phyloP scores from a whole-genome alignment of 441 rosid genomes.

The Gossypium gossypioides region DNA sequence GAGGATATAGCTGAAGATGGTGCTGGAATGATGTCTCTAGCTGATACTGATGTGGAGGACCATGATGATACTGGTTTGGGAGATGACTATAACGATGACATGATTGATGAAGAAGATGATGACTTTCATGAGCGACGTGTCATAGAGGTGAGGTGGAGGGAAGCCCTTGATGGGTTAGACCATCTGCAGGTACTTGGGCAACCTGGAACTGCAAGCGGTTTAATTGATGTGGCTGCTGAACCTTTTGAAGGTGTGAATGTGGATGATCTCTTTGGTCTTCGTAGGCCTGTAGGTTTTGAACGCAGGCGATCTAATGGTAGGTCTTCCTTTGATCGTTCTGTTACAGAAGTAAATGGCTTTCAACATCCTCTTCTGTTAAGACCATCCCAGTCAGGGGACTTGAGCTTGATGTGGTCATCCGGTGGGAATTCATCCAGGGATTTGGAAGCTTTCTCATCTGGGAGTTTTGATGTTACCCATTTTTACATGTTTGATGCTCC shows the following conservation, averaged over 20 bases:
- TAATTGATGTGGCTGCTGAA: constrained; percentile 85
- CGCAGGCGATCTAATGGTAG: constrained; percentile 75
- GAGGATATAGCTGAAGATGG: constrained; percentile 94
- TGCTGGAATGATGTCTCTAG: constrained; percentile 86
- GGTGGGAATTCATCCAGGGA: constrained; percentile 68
- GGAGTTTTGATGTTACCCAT: constrained; percentile 70
- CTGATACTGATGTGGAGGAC: constrained; percentile 92
- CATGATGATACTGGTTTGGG: constrained; percentile 87
- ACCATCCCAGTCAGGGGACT: constrained; percentile 66
- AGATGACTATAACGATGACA: constrained; percentile 86
- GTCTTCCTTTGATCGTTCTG: constrained; percentile 66
- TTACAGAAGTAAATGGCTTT: constrained; percentile 71
- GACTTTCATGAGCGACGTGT: constrained; percentile 86
- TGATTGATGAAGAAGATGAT: constrained; percentile 95
- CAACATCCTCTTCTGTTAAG: constrained; percentile 90
- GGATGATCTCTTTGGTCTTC: constrained; percentile 87
- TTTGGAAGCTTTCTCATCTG: constrained; percentile 61
- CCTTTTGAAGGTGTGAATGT: constrained; percentile 96
- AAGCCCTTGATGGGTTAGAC: constrained; percentile 88
- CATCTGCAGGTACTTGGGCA: constrained; percentile 84
- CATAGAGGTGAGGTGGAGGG: constrained; percentile 94
- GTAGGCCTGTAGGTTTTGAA: constrained; percentile 83
- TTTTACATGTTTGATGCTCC: constrained; percentile 95
- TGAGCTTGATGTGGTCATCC: constrained; percentile 54
- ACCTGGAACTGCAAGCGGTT: constrained; percentile 63